Percentiles rank a stretch among this genome's conserved stretches.
Evolutionary conservation across 768 basidiomycete genomes (phyloP).

Genomic region (Boletus huronensis): DNA sequence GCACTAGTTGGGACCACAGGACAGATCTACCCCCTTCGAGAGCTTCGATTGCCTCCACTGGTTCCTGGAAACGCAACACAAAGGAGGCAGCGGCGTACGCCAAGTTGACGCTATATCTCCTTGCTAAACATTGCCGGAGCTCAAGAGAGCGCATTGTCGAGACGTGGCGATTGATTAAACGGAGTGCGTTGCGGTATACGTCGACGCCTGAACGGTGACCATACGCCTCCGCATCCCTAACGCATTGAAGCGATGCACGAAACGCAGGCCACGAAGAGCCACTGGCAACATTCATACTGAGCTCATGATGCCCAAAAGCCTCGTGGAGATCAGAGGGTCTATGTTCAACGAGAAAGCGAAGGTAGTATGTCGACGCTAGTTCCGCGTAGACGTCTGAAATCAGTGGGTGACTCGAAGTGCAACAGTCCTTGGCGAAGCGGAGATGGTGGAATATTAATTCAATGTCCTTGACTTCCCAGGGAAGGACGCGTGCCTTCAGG

Average conservation of each 20-base stretch:
- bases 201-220: slow-evolving; percentile 28
- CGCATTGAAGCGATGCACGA: slow-evolving; percentile 22
- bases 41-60: slow-evolving; percentile 27
- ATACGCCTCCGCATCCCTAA: slow-evolving; percentile 18
- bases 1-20: slow-evolving; percentile 34
- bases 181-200: slow-evolving; percentile 27
- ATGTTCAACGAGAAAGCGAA: slow-evolving; percentile 24
- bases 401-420: slow-evolving; percentile 18
- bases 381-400: slow-evolving; percentile 24
- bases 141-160: slow-evolving; percentile 14
- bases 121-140: slow-evolving; percentile 16
- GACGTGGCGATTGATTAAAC: slow-evolving; percentile 20
- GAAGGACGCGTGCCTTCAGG: slow-evolving; percentile 21
- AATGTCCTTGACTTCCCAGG: slow-evolving; percentile 23
- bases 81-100: slow-evolving; percentile 29
- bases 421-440: slow-evolving; percentile 21
- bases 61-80: slow-evolving; percentile 21
- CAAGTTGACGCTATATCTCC: slow-evolving; percentile 12
- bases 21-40: slow-evolving; percentile 34
- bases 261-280: slow-evolving; percentile 19
- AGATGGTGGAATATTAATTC: slow-evolving; percentile 28
- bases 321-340: slow-evolving; percentile 20
- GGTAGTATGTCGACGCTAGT: slow-evolving; percentile 21
- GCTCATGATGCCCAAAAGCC: slow-evolving; percentile 25
- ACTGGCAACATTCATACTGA: slow-evolving; percentile 15